Evolutionary conservation across 345 rosid species (phyloP), one percentile per base, ranked within the genome.

Genomic region (Trapa bicornis): DNA sequence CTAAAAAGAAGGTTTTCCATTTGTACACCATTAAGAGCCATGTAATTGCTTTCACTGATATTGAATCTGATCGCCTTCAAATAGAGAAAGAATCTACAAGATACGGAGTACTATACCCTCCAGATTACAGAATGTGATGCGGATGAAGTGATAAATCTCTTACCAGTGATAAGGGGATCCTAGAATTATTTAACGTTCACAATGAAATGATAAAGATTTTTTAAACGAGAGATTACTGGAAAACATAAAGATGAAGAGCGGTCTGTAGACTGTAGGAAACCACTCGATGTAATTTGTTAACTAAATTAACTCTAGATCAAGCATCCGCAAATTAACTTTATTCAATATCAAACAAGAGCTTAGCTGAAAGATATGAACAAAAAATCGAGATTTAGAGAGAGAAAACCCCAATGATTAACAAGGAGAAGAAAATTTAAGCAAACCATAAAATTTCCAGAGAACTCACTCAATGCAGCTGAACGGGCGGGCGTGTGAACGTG

Each of bases 401-500:
- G 2, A 45, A 45, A 45, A 11, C 0, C 48, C 48, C 32, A 54
- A 6, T 54, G 22, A 54, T 22, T 22, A 22, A 22, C 29, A 22
- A 22, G 29, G 29, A 22, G 29, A 22, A 22, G 0, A 22, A 48
- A 39, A 37, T 41, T 54, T 53, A 65, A 67, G 41, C 52, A 22
- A 53, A 14, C 16, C 45, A 33, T 47, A n/a, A 41, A 37, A 0
- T 54, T 37, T 54, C 32, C 48, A 50, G 52, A 37, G 47, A 74
- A 81, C 86, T 84, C 79, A 92, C 92, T 77, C 69, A 83, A 79
- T 11, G 86, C 76, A 70, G 77, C 79, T 7, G 62, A 73, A 17
- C 69, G 72, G 6, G 72, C 58, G 63, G 86, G 88, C 65, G 66
- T 83, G 69, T 88, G 96, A 65, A 92, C 93, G 22, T 92, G 87